Conservation (phyloP, 768 basidiomycete species). For the Russula olivacea region DNA sequence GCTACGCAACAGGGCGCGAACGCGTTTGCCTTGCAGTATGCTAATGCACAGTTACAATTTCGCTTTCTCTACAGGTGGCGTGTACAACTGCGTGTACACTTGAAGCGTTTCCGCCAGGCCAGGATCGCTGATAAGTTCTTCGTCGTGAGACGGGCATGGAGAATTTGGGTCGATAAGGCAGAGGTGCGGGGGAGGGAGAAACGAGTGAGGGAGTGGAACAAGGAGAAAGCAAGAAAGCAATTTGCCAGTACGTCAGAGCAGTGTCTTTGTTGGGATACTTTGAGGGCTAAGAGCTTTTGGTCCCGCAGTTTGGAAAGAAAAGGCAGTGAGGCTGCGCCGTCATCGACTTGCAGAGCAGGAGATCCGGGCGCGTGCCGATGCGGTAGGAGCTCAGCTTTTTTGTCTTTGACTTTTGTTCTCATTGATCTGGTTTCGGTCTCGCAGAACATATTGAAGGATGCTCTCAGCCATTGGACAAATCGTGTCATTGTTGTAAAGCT, state of each 20-base stretch:
- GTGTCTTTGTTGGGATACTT: not conserved
- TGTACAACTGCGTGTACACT: conserved; percentile 42
- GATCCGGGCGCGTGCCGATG: conserved; percentile 4
- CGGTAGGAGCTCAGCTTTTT: not conserved
- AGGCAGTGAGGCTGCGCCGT: conserved; percentile 20
- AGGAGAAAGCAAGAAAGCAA: conserved; percentile 32
- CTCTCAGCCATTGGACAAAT: conserved; percentile 60
- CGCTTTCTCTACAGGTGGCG: conserved; percentile 51
- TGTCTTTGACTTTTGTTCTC: conserved; percentile 1
- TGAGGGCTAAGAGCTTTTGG: conserved; percentile 2
- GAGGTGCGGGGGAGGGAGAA: conserved; percentile 41
- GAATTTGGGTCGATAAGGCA: conserved; percentile 43
- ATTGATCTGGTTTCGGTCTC: not conserved
- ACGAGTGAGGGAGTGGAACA: conserved; percentile 42
- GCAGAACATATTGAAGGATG: conserved; percentile 48
- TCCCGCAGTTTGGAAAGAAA: conserved; percentile 19
- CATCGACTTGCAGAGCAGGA: conserved; percentile 22
- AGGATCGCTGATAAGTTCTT: conserved; percentile 50
- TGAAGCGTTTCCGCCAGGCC: conserved; percentile 50
- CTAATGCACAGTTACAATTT: conserved; percentile 38
- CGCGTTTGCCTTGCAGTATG: conserved; percentile 45
- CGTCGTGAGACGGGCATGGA: conserved; percentile 43
- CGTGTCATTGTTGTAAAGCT: conserved; percentile 68
- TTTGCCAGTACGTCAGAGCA: conserved; percentile 33
- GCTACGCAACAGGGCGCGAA: conserved; percentile 43